Conservation (phyloP, 805 yeast species). For the Candida chilensis region DNA sequence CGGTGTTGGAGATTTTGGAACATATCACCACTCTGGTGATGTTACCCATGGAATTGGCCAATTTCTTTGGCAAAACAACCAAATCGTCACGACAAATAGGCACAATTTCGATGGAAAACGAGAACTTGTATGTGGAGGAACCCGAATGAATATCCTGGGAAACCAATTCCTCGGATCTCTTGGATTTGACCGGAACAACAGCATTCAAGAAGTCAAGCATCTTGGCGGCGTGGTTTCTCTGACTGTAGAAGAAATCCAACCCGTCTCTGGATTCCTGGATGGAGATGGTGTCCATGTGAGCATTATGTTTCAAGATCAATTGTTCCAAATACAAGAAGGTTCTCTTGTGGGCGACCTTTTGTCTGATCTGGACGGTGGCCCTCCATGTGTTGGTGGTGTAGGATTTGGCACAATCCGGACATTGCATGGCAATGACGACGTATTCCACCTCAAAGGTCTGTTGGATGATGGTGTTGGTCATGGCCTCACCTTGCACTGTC, state of each 20-base stretch:
- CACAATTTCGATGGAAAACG: constrained; percentile 87
- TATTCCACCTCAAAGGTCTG: constrained; percentile 94
- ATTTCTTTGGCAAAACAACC: constrained; percentile 80
- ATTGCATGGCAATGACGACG: constrained; percentile 90
- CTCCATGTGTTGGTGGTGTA: constrained; percentile 97
- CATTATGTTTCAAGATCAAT: constrained; percentile 83
- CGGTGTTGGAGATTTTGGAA: constrained; percentile 68
- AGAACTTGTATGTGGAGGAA: constrained; percentile 77
- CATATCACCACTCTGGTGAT: constrained; percentile 78
- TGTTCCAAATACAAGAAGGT: constrained; percentile 95
- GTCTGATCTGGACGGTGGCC: constrained; percentile 95
- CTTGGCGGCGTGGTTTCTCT: constrained; percentile 84
- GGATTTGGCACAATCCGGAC: constrained; percentile 97
- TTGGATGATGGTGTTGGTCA: constrained; percentile 84
- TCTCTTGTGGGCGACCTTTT: constrained; percentile 93
- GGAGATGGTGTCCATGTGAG: constrained; percentile 88
- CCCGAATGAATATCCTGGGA: constrained; percentile 92
- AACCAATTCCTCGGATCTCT: constrained; percentile 85
- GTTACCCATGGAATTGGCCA: constrained; percentile 79
- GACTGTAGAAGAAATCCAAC: constrained; percentile 84
- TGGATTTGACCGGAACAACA: constrained; percentile 77
- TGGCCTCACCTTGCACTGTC: constrained; percentile 96
- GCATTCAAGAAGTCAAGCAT: constrained; percentile 85
- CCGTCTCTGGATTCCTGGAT: constrained; percentile 93
- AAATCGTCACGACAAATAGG: constrained; percentile 97